Conservation (phyloP, 352 stramenopile genomes). For the Ophiocytium majus region DNA sequence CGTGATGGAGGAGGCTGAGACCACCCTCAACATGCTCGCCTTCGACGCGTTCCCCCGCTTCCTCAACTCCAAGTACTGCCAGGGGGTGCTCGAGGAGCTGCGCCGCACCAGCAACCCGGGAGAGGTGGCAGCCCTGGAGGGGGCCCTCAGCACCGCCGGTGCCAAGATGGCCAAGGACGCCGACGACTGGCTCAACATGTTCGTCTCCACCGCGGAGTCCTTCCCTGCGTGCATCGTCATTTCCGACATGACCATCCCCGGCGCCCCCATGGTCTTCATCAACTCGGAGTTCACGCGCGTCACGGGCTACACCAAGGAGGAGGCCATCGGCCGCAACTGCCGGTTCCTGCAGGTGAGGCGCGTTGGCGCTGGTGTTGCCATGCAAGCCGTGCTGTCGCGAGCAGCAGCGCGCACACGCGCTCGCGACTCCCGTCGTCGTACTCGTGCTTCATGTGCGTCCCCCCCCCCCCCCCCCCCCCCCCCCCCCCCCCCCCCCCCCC, state of each 20-base stretch:
- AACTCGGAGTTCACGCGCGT: conserved; percentile 57
- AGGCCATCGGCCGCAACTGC: conserved; percentile 60
- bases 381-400: no score
- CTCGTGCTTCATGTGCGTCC: no score
- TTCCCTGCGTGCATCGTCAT: conserved; percentile 58
- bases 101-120: conserved; percentile 43
- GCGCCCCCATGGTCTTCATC: conserved; percentile 56
- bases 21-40: conserved; percentile 55
- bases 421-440: no score
- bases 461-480: no score
- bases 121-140: conserved; percentile 49
- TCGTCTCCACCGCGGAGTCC: conserved; percentile 50
- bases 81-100: conserved; percentile 45
- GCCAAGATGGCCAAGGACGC: conserved; percentile 49
- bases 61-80: conserved; percentile 58
- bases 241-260: conserved; percentile 56
- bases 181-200: conserved; percentile 58
- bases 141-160: conserved; percentile 35
- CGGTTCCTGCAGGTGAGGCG: conserved; percentile 48
- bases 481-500: no score
- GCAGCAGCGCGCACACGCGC: no score
- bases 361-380: no score
- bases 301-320: conserved; percentile 55
- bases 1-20: conserved; percentile 56
- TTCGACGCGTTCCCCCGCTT: conserved; percentile 58